These are phyloP conservation scores for Neurospora crassa DNA, from an alignment of 2,329 filamentous ascomycete species.

Conservation along the genomic window DNA sequence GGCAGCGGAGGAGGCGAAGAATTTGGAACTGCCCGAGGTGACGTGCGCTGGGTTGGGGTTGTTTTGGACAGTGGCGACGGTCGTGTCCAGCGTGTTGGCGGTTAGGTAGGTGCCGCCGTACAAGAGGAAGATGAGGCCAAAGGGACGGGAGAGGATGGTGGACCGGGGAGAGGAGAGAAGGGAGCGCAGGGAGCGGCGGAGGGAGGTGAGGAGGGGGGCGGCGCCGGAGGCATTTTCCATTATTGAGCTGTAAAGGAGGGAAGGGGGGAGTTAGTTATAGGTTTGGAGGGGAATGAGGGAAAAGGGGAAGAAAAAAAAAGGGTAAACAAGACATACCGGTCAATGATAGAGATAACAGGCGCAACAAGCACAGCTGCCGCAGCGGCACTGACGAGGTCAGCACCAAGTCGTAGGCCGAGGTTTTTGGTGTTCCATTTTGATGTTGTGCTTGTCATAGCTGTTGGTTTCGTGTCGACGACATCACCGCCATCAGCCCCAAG, in stretches of 20 bases:
- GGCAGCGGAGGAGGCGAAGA: slow-evolving; percentile 66
- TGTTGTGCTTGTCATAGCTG: neutral
- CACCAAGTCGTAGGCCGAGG: slow-evolving; percentile 54
- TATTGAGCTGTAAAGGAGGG: slow-evolving; percentile 45
- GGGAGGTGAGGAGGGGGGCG: slow-evolving; percentile 46
- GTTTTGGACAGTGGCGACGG: slow-evolving; percentile 53
- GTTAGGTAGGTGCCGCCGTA: slow-evolving; percentile 88
- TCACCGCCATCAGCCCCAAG: neutral
- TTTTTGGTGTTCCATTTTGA: slow-evolving; percentile 65
- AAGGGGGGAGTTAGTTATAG: slow-evolving; percentile 3
- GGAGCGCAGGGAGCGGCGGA: slow-evolving; percentile 46
- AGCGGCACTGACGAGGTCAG: slow-evolving; percentile 60
- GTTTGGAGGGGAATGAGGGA: no score
- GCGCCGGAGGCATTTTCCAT: slow-evolving; percentile 75
- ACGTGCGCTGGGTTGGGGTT: slow-evolving; percentile 45
- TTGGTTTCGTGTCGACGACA: neutral
- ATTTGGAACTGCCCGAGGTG: slow-evolving; percentile 70
- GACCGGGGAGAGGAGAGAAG: slow-evolving; percentile 51
- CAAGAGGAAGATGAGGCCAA: slow-evolving; percentile 59
- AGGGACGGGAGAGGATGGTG: slow-evolving; percentile 55
- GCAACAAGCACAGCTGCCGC: slow-evolving; percentile 69
- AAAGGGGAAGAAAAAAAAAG: no score
- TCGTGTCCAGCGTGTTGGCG: slow-evolving; percentile 79
- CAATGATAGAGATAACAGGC: slow-evolving; percentile 79
- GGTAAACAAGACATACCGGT: slow-evolving; percentile 47